Percentiles rank a stretch among this genome's conserved stretches.
These are phyloP conservation scores for Heracleum sosnowskyi DNA, from an alignment of 129 eudicot genomes.

Conservation along the genomic window DNA sequence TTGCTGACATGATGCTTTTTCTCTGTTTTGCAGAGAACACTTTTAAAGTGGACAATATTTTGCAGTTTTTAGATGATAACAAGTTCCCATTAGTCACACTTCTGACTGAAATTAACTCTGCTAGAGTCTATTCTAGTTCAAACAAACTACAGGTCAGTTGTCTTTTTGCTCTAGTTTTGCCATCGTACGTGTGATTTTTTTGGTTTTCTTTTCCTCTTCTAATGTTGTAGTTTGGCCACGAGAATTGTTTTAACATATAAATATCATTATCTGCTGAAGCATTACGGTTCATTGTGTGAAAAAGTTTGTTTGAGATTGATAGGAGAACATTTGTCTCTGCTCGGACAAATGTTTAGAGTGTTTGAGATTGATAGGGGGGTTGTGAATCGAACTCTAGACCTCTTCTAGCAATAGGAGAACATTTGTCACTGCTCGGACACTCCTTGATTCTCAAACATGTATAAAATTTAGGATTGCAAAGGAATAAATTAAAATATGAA, in stretches of 20 bases:
- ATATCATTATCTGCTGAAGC: not conserved
- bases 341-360: too few relatives aligned
- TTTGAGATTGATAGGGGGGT: not conserved
- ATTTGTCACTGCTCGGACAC: not conserved
- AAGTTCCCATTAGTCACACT: slow-evolving; percentile 81
- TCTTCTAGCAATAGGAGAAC: not conserved
- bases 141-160: slow-evolving; percentile 60
- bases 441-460: not conserved
- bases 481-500: not conserved
- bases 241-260: not conserved
- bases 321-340: too few relatives aligned
- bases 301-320: not conserved
- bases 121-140: slow-evolving; percentile 58
- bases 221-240: not conserved
- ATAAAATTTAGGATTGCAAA: not conserved
- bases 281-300: not conserved
- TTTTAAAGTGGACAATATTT: slow-evolving; percentile 39
- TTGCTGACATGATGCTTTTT: not conserved
- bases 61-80: slow-evolving; percentile 67
- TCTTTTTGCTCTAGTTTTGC: not conserved
- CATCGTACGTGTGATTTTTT: not conserved
- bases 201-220: not conserved
- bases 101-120: slow-evolving; percentile 77
- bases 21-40: slow-evolving; percentile 51
- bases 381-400: too few relatives aligned